phyloP scores from a whole-genome alignment of 495 filamentous ascomycete species.

The Parathielavia hyrcaniae region DNA sequence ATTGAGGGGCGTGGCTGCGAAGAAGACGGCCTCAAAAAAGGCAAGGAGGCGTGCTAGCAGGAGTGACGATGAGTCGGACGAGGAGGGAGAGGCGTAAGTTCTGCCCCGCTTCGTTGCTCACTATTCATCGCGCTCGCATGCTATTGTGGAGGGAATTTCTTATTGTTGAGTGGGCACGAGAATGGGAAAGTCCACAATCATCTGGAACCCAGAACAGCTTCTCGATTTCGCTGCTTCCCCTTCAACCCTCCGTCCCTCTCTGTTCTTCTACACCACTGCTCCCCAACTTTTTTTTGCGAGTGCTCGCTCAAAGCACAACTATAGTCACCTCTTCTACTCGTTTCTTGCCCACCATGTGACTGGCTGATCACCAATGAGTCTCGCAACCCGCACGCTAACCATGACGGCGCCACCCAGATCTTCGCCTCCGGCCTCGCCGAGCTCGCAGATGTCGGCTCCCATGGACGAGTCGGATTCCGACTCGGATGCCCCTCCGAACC shows the following conservation, averaged over 20 bases:
- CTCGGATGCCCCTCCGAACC: slow-evolving; percentile 50
- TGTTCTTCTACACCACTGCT: neutral
- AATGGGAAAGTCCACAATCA: neutral
- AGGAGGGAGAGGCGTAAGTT: slow-evolving; percentile 83
- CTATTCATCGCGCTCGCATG: neutral
- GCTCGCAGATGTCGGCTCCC: slow-evolving; percentile 72
- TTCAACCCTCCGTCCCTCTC: neutral
- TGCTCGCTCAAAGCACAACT: neutral
- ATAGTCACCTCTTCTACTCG: neutral
- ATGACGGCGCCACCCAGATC: slow-evolving; percentile 41
- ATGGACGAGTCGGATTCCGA: slow-evolving; percentile 89
- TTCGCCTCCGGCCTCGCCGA: slow-evolving; percentile 56
- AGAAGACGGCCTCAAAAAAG: slow-evolving; percentile 47
- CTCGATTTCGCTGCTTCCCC: neutral
- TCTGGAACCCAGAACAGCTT: neutral
- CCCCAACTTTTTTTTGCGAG: neutral
- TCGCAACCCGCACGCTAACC: slow-evolving; percentile 15
- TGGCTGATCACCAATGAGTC: neutral
- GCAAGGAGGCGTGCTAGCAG: slow-evolving; percentile 36
- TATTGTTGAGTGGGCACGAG: neutral
- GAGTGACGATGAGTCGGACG: slow-evolving; percentile 61
- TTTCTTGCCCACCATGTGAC: neutral
- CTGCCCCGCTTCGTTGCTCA: slow-evolving; percentile 3
- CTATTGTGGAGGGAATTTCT: neutral
- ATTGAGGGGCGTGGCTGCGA: slow-evolving; percentile 34